Conservation (phyloP, 805 yeast genomes). For the Candida odintsovae region DNA sequence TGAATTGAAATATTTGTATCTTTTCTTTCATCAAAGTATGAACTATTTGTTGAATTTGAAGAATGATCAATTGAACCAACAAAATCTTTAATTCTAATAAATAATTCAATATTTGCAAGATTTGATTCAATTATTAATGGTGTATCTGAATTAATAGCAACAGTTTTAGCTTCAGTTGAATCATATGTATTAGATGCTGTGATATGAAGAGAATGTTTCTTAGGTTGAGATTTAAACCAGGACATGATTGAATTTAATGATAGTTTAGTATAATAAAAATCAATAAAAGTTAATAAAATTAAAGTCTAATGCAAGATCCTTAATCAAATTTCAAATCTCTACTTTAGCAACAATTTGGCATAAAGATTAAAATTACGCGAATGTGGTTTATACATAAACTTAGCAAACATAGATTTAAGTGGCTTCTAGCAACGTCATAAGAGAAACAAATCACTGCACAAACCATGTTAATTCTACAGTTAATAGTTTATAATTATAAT, state of each 20-base stretch:
- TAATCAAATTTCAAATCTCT: too few relatives aligned
- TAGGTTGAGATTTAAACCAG: not conserved
- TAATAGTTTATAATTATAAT: too few relatives aligned
- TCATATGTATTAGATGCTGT: conserved; percentile 10
- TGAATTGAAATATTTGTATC: conserved; percentile 31
- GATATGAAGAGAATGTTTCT: conserved; percentile 2
- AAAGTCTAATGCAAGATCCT: too few relatives aligned
- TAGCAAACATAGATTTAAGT: too few relatives aligned
- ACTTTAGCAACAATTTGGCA: too few relatives aligned
- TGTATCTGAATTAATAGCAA: conserved; percentile 37
- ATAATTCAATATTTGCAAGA: conserved; percentile 31
- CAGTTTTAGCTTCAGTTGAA: conserved; percentile 19
- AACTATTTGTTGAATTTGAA: conserved; percentile 21
- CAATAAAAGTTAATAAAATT: too few relatives aligned
- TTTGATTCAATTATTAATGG: conserved; percentile 31
- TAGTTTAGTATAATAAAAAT: too few relatives aligned
- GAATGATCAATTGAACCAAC: conserved; percentile 36
- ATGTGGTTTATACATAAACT: too few relatives aligned
- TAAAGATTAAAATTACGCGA: too few relatives aligned
- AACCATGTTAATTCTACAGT: too few relatives aligned
- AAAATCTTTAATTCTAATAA: conserved; percentile 41
- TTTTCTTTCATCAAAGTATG: conserved; percentile 19
- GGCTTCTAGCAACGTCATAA: too few relatives aligned
- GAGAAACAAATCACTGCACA: too few relatives aligned
- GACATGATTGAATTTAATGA: not conserved